These are phyloP conservation scores for Trypethelium eluteriae DNA, from an alignment of 495 filamentous ascomycete genomes.

Conservation along the genomic window DNA sequence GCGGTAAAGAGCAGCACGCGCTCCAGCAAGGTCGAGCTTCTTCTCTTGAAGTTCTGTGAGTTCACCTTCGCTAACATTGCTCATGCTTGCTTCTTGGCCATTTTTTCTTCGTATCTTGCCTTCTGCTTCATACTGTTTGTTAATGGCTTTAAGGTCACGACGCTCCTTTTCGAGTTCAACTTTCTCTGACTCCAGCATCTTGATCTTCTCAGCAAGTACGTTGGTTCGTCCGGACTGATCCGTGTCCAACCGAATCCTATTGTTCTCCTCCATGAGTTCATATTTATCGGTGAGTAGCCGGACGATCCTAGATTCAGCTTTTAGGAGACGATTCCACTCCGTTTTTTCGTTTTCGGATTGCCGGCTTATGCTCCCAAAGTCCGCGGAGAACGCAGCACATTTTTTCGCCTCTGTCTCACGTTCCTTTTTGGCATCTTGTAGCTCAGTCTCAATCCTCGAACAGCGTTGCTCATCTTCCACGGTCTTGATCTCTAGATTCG, in stretches of 20 bases:
- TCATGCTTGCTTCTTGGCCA: not conserved
- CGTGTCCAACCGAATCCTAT: not conserved
- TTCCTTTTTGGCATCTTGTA: not conserved
- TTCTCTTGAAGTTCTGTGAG: not conserved
- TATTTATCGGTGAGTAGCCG: not conserved
- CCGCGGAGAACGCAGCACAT: not conserved
- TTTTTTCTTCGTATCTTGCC: not conserved
- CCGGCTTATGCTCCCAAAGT: not conserved
- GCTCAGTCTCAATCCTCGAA: not conserved
- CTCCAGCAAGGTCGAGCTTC: not conserved
- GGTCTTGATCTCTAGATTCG: not conserved
- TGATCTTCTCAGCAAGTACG: not conserved
- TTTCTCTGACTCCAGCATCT: not conserved
- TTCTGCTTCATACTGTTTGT: not conserved
- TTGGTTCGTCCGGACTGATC: not conserved
- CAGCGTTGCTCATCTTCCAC: not conserved
- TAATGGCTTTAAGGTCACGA: not conserved
- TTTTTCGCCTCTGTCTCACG: not conserved
- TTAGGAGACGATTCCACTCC: not conserved
- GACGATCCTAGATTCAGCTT: not conserved
- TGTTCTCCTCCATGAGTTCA: not conserved
- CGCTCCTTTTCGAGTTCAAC: not conserved
- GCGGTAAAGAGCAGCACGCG: not conserved
- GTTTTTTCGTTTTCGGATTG: not conserved
- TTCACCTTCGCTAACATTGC: not conserved